phyloP scores from a whole-genome alignment of 2,329 filamentous ascomycete species.

The Xylariaceae sp. region DNA sequence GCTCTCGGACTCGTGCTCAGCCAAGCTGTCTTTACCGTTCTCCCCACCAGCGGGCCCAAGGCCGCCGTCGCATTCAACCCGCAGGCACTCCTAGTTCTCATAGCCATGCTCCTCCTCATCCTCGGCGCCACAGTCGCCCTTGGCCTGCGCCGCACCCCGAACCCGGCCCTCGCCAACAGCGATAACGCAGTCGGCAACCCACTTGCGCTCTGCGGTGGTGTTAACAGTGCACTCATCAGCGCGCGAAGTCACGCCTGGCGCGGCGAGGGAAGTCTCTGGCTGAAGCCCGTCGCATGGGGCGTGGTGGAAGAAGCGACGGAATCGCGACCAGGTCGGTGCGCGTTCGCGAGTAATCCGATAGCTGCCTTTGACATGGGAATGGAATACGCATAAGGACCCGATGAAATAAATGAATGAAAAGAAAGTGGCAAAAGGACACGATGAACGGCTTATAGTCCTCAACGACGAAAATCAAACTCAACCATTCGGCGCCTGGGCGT shows the following conservation, averaged over 20 bases:
- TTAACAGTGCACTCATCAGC: constrained; percentile 49
- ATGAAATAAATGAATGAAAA: neutral
- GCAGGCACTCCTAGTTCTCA: constrained; percentile 38
- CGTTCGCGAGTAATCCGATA: constrained; percentile 37
- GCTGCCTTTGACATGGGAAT: constrained; percentile 33
- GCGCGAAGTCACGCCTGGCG: constrained; percentile 41
- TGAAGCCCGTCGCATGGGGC: constrained; percentile 41
- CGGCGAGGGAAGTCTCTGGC: constrained; percentile 32
- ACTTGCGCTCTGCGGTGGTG: constrained; percentile 42
- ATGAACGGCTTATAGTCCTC: neutral
- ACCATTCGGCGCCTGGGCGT: too few species aligned
- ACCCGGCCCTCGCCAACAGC: constrained; percentile 35
- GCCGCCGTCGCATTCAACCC: constrained; percentile 40
- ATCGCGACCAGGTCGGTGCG: constrained; percentile 39
- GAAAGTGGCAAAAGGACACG: neutral
- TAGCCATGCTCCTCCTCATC: constrained; percentile 37
- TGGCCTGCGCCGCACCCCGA: constrained; percentile 38
- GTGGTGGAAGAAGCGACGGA: constrained; percentile 39
- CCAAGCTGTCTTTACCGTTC: constrained; percentile 38
- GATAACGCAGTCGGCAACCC: constrained; percentile 43
- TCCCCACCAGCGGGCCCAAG: neutral
- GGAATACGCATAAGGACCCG: constrained; percentile 34
- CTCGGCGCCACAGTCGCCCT: constrained; percentile 36
- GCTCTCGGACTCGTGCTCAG: constrained; percentile 43
- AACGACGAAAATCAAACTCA: too few species aligned